Conservation (phyloP, 2,329 filamentous ascomycete species). For the Didymella keratinophila region DNA sequence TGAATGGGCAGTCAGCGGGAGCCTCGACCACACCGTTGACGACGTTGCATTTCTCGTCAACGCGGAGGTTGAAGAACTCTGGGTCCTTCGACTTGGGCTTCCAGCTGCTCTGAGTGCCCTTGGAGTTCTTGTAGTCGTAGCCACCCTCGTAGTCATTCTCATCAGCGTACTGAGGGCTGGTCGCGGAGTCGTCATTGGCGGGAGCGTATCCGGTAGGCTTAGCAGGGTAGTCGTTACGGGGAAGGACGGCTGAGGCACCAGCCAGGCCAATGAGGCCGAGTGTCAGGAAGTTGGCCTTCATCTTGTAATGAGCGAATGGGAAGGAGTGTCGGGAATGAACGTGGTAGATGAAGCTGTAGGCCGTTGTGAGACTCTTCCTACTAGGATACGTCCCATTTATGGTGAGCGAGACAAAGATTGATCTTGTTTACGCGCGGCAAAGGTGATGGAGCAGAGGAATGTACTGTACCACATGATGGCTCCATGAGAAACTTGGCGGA, state of each 20-base stretch:
- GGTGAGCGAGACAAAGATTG: slow-evolving; percentile 28
- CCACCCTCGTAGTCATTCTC: slow-evolving; percentile 10
- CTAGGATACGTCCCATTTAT: slow-evolving; percentile 39
- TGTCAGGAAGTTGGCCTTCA: slow-evolving; percentile 31
- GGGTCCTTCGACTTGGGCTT: slow-evolving; percentile 37
- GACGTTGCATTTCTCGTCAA: slow-evolving; percentile 29
- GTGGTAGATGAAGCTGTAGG: slow-evolving; percentile 27
- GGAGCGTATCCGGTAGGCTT: background rate
- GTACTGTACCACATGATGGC: slow-evolving; percentile 31
- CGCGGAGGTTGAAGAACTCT: slow-evolving; percentile 35
- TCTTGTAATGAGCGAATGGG: slow-evolving; percentile 28
- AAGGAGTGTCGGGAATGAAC: slow-evolving; percentile 32
- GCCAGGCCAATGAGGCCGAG: slow-evolving; percentile 30
- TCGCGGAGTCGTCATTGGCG: background rate
- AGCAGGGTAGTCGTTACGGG: slow-evolving; percentile 6
- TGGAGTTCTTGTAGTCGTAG: slow-evolving; percentile 11
- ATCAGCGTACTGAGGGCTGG: slow-evolving; percentile 7
- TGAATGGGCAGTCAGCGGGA: slow-evolving; percentile 23
- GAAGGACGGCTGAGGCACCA: slow-evolving; percentile 26
- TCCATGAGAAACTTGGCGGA: slow-evolving; percentile 25
- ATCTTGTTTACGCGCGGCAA: slow-evolving; percentile 37
- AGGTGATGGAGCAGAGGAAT: slow-evolving; percentile 30
- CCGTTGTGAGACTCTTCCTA: slow-evolving; percentile 31
- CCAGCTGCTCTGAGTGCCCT: slow-evolving; percentile 17
- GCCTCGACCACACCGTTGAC: slow-evolving; percentile 2